Evolutionary conservation across 305 asterid species (phyloP).

Genomic region (Rubia tinctorum): DNA sequence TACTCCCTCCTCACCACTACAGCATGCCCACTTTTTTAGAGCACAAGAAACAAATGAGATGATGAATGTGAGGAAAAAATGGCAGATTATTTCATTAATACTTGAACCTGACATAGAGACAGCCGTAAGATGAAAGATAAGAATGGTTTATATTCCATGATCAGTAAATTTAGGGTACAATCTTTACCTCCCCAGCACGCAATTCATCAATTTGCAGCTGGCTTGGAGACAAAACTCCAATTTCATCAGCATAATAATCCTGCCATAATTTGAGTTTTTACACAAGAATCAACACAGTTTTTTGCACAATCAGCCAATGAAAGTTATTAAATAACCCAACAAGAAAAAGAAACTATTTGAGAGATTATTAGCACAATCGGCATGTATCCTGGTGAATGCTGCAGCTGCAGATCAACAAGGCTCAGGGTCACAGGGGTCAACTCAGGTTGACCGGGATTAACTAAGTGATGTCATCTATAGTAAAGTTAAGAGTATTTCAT

Average conservation of each 20-base stretch:
- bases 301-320: conserved; percentile 15
- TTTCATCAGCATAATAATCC: conserved; percentile 97
- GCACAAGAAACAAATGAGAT: too few species aligned
- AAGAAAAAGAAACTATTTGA: neutral
- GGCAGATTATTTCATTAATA: too few species aligned
- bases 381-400: neutral
- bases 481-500: neutral
- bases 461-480: neutral
- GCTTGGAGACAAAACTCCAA: conserved; percentile 92
- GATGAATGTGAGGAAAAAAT: too few species aligned
- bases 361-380: neutral
- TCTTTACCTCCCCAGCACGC: conserved; percentile 86
- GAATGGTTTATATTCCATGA: neutral
- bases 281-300: conserved; percentile 26
- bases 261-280: conserved; percentile 33
- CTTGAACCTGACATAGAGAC: neutral
- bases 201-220: conserved; percentile 85
- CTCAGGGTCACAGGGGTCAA: too few species aligned
- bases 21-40: too few species aligned
- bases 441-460: neutral
- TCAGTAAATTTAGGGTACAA: conserved; percentile 12
- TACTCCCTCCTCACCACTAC: too few species aligned
- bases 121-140: neutral
- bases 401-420: too few species aligned
- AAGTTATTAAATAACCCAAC: neutral